Evolutionary conservation across 805 yeast species (phyloP).

Genomic region (Candida stauntonica): DNA sequence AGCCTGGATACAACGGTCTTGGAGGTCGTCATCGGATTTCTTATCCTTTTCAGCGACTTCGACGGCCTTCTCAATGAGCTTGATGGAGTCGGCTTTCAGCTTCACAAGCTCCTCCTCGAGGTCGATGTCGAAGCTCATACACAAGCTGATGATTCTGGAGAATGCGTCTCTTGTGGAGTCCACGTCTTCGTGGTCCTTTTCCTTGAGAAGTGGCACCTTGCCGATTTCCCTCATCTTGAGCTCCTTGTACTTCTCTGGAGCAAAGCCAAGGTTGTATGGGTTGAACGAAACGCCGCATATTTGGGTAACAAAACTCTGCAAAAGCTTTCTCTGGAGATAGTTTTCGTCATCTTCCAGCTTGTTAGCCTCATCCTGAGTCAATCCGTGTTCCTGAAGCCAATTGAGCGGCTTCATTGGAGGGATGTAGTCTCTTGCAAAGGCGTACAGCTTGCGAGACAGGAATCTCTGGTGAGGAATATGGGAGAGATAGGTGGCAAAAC

Average conservation of each 20-base stretch:
- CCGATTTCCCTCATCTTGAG: slow-evolving; percentile 17
- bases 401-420: slow-evolving; percentile 41
- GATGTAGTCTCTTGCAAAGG: slow-evolving; percentile 55
- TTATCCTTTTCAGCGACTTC: slow-evolving; percentile 20
- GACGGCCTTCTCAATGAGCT: slow-evolving; percentile 37
- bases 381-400: slow-evolving; percentile 28
- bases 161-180: slow-evolving; percentile 31
- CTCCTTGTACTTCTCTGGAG: slow-evolving; percentile 14
- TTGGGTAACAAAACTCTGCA: slow-evolving; percentile 59
- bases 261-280: slow-evolving; percentile 7
- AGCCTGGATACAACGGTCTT: slow-evolving; percentile 20
- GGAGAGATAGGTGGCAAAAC: slow-evolving; percentile 40
- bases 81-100: slow-evolving; percentile 32
- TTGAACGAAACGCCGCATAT: slow-evolving; percentile 36
- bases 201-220: slow-evolving; percentile 3
- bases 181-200: slow-evolving; percentile 21
- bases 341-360: slow-evolving; percentile 51
- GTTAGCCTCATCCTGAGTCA: slow-evolving; percentile 34
- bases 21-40: slow-evolving; percentile 28
- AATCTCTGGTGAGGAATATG: slow-evolving; percentile 33
- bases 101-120: slow-evolving; percentile 37
- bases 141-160: slow-evolving; percentile 44
- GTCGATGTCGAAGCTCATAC: slow-evolving; percentile 64
- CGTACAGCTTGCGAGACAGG: slow-evolving; percentile 58
- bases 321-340: slow-evolving; percentile 57